Conservation (phyloP, 23 red algal genomes). For the Gracilaria gracilis region DNA sequence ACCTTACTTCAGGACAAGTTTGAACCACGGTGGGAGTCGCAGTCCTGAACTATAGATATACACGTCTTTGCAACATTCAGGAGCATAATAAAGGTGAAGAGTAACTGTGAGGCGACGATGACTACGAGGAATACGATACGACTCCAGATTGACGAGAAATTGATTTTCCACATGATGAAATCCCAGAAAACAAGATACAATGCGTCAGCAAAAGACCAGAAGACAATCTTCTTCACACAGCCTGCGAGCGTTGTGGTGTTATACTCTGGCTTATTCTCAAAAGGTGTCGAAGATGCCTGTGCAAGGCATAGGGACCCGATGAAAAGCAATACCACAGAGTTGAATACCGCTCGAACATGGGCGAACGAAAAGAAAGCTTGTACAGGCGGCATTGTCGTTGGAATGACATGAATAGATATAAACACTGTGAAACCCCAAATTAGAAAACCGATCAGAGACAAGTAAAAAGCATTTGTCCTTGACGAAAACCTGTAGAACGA, state of each 20-base stretch:
- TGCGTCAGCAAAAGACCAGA: conserved; percentile 28
- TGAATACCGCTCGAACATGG: conserved; percentile 7
- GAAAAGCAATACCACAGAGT: not conserved
- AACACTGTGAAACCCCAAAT: conserved; percentile 28
- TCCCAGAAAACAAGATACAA: conserved; percentile 13
- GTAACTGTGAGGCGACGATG: conserved; percentile 13
- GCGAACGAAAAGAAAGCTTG: conserved; percentile 27
- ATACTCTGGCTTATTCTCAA: not conserved
- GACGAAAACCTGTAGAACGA: conserved; percentile 10
- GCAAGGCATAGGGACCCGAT: not conserved
- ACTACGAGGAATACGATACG: conserved; percentile 4
- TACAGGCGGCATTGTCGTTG: conserved; percentile 16
- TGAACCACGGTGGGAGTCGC: not conserved
- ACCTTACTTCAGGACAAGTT: not conserved
- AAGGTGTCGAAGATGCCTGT: not conserved
- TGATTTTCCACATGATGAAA: conserved; percentile 40
- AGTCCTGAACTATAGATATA: not conserved
- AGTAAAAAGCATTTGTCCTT: conserved; percentile 1
- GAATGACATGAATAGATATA: not conserved
- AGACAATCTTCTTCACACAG: not conserved
- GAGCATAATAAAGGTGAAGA: conserved; percentile 24
- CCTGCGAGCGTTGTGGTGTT: not conserved
- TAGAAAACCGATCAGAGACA: not conserved
- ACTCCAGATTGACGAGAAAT: conserved; percentile 22
- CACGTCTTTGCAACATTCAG: not conserved